These are phyloP conservation scores for Pythium angustatum DNA, from an alignment of 352 stramenopile genomes.

Conservation along the genomic window DNA sequence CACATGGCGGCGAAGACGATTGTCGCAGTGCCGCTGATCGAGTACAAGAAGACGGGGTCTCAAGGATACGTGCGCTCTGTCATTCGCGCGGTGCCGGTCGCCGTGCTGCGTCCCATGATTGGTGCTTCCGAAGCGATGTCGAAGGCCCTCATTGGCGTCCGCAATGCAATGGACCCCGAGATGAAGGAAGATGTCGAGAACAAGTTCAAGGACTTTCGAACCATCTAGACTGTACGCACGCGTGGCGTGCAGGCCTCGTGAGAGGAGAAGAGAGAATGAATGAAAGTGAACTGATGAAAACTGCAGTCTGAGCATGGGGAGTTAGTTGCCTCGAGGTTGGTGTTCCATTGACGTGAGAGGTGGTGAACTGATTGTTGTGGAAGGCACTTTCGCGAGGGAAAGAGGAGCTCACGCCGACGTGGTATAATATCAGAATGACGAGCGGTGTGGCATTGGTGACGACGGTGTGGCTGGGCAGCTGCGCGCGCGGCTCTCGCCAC, in stretches of 20 bases:
- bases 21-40: slow-evolving; percentile 84
- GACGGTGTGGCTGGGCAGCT: slow-evolving; percentile 35
- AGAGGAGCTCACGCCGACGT: not conserved
- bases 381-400: slow-evolving; percentile 14
- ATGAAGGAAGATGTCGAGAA: slow-evolving; percentile 91
- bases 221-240: slow-evolving; percentile 17
- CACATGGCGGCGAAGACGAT: slow-evolving; percentile 88
- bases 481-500: slow-evolving; percentile 15
- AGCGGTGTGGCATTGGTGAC: slow-evolving; percentile 40
- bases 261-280: slow-evolving; percentile 13
- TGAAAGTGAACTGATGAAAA: not conserved
- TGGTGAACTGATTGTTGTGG: too few relatives aligned
- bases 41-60: slow-evolving; percentile 91
- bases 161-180: slow-evolving; percentile 86
- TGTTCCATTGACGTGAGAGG: too few relatives aligned
- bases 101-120: slow-evolving; percentile 86
- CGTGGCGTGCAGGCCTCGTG: slow-evolving; percentile 4
- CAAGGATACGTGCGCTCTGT: slow-evolving; percentile 87
- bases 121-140: slow-evolving; percentile 83
- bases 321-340: too few relatives aligned
- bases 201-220: slow-evolving; percentile 90
- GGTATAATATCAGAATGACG: too few relatives aligned
- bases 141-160: slow-evolving; percentile 84
- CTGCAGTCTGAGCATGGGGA: not conserved
- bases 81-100: slow-evolving; percentile 85